Evolutionary conservation across 371 early-diverging fungal genomes (phyloP), one percentile per base, ranked within the genome.

Genomic region (Saksenaea vasiformis): DNA sequence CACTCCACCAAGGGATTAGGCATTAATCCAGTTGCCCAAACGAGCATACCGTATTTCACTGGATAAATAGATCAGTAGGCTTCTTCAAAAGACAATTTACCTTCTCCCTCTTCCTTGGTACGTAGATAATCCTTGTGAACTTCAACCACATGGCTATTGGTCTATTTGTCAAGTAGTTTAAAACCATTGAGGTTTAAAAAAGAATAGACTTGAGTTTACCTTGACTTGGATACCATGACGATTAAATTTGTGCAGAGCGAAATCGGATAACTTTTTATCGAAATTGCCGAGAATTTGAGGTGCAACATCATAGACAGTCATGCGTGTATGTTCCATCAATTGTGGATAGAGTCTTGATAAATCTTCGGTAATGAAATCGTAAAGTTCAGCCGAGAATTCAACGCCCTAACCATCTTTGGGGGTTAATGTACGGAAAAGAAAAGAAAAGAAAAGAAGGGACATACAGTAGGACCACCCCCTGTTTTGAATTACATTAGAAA

Each of bases 361-460:
- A 64, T 94, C 92, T 64, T 94, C 92, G 3, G 82, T 74, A 64
- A 93, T 76, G 60, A 93, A 88, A 66, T 94, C 95, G 70, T 90
- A 80, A 62, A 94, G 72, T 69, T 92, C 93, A 5, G 89, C 86
- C 1, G 90, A 85, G 65, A 90, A 90, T 71, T 91, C 90, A 15
- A 88, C 82, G 0, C 90, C 90, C 79, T 79, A 53, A 10, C 28
- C 26, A 53, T 31, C 31, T 31, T 31, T 31, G 31, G 2, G n/a
- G 31, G 31, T 31, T 31, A 31, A 31, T 7, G 7, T 22, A 10
- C 5, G 5, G 10, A 26, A 10, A 22, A 17, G 5, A 3, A 26
- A 10, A 22, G 5, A 10, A 47, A 47, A 19, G 10, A 19, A 47
- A 47, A 47, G 11, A 19, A 15, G 14, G 8, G 9, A 7, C 51